phyloP scores from a whole-genome alignment of 2,329 filamentous ascomycete genomes.

The Diplodia scrobiculata region DNA sequence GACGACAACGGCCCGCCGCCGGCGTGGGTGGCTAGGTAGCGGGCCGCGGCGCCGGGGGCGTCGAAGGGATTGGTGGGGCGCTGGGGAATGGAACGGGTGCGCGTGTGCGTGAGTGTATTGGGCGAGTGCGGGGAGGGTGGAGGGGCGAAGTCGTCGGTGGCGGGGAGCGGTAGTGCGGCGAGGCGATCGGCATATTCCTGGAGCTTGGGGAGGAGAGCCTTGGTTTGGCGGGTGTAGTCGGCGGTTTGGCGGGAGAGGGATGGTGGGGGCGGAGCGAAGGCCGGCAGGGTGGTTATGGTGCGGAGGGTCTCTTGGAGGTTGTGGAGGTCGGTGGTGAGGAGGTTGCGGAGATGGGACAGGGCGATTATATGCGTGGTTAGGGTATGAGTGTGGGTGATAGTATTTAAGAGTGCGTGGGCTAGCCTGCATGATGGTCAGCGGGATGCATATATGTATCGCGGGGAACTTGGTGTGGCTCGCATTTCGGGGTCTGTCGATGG shows the following conservation, averaged over 20 bases:
- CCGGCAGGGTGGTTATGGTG: conserved; percentile 38
- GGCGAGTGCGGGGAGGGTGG: not conserved
- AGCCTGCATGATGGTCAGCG: conserved; percentile 31
- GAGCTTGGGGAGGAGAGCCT: conserved; percentile 65
- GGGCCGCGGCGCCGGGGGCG: conserved; percentile 2
- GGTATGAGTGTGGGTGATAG: conserved; percentile 39
- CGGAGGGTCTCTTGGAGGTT: conserved; percentile 39
- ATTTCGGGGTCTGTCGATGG: conserved; percentile 36
- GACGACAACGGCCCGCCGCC: not conserved
- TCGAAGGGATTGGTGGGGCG: not conserved
- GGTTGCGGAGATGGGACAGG: conserved; percentile 40
- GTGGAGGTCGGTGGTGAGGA: conserved; percentile 40
- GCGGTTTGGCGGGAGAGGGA: conserved; percentile 69
- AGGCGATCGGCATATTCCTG: conserved; percentile 60
- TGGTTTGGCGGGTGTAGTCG: conserved; percentile 70
- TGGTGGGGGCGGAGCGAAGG: conserved; percentile 54
- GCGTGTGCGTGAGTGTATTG: not conserved
- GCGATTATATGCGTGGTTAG: conserved; percentile 40
- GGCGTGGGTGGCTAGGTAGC: conserved; percentile 32
- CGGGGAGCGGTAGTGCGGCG: conserved; percentile 41
- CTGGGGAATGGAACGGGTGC: not conserved
- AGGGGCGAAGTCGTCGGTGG: not conserved
- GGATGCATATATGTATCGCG: not conserved
- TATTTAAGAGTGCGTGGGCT: conserved; percentile 42
- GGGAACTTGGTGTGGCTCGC: conserved; percentile 21